Evolutionary conservation across 2,329 filamentous ascomycete species (phyloP).

Genomic region (Zopfia rhizophila): DNA sequence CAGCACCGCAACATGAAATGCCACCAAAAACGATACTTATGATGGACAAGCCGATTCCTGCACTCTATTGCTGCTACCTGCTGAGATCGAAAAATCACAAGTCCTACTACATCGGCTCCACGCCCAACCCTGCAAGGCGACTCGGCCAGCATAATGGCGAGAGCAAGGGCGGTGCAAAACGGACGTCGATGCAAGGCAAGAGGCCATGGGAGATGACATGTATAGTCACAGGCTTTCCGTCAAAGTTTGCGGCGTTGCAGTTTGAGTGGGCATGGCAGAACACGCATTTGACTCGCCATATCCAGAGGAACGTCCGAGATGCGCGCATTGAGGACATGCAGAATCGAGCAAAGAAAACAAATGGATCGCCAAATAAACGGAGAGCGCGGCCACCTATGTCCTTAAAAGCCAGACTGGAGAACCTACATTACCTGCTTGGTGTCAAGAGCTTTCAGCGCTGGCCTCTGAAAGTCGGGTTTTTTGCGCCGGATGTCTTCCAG

Average conservation of each 20-base stretch:
- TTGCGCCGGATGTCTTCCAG: constrained; percentile 73
- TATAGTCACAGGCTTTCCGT: constrained; percentile 88
- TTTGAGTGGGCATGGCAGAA: constrained; percentile 99
- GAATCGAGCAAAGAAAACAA: constrained; percentile 35
- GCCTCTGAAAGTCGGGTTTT: constrained; percentile 86
- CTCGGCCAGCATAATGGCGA: constrained; percentile 92
- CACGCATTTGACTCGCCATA: constrained; percentile 81
- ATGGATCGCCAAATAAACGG: constrained; percentile 52
- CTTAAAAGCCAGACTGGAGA: constrained; percentile 76
- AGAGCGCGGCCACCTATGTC: constrained; percentile 64
- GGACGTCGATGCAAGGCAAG: constrained; percentile 74
- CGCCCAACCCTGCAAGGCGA: constrained; percentile 85
- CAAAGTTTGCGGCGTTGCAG: constrained; percentile 85
- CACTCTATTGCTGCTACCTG: constrained; percentile 93
- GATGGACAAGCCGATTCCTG: constrained; percentile 78
- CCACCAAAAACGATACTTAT: no score
- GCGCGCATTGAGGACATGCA: constrained; percentile 47
- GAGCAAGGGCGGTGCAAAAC: constrained; percentile 80
- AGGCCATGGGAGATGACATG: constrained; percentile 85
- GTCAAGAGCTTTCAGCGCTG: constrained; percentile 83
- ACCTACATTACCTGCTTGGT: constrained; percentile 81
- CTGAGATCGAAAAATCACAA: constrained; percentile 81
- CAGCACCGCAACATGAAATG: no score
- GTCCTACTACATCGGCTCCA: constrained; percentile 89
- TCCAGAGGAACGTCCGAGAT: constrained; percentile 60